Percentiles rank a stretch among this genome's conserved stretches.
Conservation (phyloP, 306 rosid species). For the Prunus davidiana region DNA sequence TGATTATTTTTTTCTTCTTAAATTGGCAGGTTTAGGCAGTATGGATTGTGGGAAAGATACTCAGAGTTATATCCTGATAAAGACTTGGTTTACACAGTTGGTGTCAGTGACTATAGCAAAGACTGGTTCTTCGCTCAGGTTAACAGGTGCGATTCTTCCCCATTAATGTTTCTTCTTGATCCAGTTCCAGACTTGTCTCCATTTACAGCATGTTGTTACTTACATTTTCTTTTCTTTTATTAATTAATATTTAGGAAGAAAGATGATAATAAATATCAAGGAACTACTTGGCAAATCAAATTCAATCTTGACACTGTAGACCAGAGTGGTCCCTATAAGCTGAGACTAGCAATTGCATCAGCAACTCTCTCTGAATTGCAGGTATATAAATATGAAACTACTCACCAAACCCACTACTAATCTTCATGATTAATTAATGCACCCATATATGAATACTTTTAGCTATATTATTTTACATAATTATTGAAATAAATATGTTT, state of each 20-base stretch:
- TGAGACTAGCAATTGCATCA: constrained; percentile 83
- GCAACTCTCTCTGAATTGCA: constrained; percentile 76
- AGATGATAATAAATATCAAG: constrained; percentile 61
- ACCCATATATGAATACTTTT: too few species aligned
- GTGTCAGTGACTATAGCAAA: constrained; percentile 40
- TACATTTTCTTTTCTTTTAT: background rate
- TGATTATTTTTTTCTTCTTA: background rate
- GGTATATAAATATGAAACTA: constrained; percentile 27
- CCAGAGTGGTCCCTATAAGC: constrained; percentile 43
- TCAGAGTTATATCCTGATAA: constrained; percentile 35
- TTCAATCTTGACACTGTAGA: constrained; percentile 55
- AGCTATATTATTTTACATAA: background rate
- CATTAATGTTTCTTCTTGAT: background rate
- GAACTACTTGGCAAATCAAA: constrained; percentile 95
- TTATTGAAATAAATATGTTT: background rate
- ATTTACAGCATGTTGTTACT: background rate
- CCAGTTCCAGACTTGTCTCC: background rate
- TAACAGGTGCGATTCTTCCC: constrained; percentile 32
- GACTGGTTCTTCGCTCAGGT: constrained; percentile 62
- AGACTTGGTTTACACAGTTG: constrained; percentile 44
- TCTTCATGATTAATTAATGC: too few species aligned
- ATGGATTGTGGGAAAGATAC: constrained; percentile 57
- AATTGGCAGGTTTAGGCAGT: constrained; percentile 44
- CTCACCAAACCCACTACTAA: too few species aligned
- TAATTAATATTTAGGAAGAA: constrained; percentile 44